These are phyloP conservation scores for Stephania yunnanensis DNA, from an alignment of 164 flowering plant species.

Conservation along the genomic window DNA sequence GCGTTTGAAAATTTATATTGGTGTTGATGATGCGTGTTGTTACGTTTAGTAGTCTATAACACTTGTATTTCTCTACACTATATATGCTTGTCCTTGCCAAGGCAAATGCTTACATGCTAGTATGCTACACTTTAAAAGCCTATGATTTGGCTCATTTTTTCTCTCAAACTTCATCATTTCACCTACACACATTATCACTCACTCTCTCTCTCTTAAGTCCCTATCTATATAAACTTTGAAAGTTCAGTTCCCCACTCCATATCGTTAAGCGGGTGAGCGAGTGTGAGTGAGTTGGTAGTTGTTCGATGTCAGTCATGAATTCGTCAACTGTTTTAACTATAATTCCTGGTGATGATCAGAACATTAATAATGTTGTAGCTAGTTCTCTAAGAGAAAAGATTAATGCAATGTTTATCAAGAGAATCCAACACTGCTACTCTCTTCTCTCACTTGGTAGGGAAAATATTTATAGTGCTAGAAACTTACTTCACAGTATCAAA, in stretches of 20 bases:
- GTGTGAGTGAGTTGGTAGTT: background rate
- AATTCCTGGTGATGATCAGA: slow-evolving; percentile 25
- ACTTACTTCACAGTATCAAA: slow-evolving; percentile 56
- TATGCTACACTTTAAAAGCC: background rate
- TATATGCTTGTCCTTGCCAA: background rate
- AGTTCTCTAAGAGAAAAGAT: slow-evolving; percentile 1
- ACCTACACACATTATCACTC: background rate
- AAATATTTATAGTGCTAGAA: slow-evolving; percentile 23
- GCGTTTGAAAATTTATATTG: background rate
- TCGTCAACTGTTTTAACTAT: slow-evolving; percentile 23
- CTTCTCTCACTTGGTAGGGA: slow-evolving; percentile 10
- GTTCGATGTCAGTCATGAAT: slow-evolving; percentile 11
- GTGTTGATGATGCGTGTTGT: background rate
- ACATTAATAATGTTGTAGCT: background rate
- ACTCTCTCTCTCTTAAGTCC: background rate
- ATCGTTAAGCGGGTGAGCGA: background rate
- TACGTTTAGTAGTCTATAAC: background rate
- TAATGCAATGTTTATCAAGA: slow-evolving; percentile 8
- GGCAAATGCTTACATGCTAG: background rate
- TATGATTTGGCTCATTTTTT: background rate
- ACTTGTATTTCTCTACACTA: background rate
- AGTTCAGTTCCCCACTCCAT: background rate
- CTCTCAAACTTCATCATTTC: background rate
- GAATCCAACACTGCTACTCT: background rate
- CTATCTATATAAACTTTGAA: background rate